Percentiles rank a stretch among this genome's conserved stretches.
Evolutionary conservation across 148 eudicot genomes (phyloP).

Genomic region (Talinum fruticosum): DNA sequence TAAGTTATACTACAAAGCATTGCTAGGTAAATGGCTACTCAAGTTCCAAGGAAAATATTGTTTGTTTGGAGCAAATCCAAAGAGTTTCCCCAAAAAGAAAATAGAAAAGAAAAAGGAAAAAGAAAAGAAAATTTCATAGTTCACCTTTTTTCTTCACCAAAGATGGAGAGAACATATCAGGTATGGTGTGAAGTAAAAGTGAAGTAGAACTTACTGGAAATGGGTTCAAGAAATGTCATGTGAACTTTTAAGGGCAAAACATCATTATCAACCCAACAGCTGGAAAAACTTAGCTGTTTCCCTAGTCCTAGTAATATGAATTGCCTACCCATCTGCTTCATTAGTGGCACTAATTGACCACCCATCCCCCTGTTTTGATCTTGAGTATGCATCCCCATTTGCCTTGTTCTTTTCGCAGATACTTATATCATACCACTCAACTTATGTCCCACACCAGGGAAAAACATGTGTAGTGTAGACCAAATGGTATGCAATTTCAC

Average conservation of each 20-base stretch:
- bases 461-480: neutral
- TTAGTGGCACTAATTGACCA: slow-evolving; percentile 18
- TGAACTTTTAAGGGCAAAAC: slow-evolving; percentile 21
- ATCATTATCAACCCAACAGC: slow-evolving; percentile 29
- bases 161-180: neutral
- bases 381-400: neutral
- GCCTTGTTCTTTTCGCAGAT: neutral
- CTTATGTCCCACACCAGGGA: neutral
- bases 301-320: neutral
- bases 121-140: neutral
- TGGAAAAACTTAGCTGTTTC: slow-evolving; percentile 23
- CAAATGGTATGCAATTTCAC: neutral
- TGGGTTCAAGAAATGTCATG: neutral
- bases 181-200: neutral
- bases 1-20: no score
- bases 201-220: neutral
- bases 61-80: neutral
- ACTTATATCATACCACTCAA: neutral
- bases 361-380: neutral
- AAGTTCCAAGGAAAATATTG: neutral
- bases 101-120: neutral
- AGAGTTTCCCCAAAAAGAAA: neutral
- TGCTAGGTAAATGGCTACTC: neutral
- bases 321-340: slow-evolving; percentile 5
- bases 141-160: neutral